Conservation (phyloP, 352 stramenopile genomes). For the Pythium rishiriense region DNA sequence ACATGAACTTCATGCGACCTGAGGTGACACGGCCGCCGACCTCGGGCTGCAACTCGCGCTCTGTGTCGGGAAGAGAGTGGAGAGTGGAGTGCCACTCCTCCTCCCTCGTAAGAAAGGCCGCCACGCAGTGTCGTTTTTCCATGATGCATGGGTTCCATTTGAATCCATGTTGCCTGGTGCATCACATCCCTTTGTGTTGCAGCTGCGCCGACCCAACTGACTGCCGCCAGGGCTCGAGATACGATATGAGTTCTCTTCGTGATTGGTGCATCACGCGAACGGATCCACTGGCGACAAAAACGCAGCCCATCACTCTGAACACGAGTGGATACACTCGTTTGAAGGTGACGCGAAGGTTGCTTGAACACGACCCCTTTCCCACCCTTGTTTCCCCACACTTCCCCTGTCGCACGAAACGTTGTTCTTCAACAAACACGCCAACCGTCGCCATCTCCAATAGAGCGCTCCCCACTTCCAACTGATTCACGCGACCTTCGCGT, state of each 20-base stretch:
- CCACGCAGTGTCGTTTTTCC: too few species aligned
- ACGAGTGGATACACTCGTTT: not conserved
- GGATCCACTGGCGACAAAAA: slow-evolving; percentile 3
- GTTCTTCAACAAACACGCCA: slow-evolving; percentile 1
- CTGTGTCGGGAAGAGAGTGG: too few species aligned
- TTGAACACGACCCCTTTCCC: not conserved
- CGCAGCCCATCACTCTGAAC: slow-evolving; percentile 10
- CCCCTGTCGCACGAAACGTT: not conserved
- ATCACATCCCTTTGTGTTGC: not conserved
- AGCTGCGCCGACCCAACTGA: slow-evolving; percentile 9
- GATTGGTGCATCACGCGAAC: slow-evolving; percentile 4
- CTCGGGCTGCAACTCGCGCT: too few species aligned
- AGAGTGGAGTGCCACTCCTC: too few species aligned
- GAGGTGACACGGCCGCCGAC: too few species aligned
- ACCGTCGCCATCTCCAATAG: not conserved
- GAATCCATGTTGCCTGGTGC: too few species aligned
- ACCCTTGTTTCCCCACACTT: not conserved
- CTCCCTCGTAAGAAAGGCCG: too few species aligned
- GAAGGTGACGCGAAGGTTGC: slow-evolving; percentile 6
- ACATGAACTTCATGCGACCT: too few species aligned
- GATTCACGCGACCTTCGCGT: slow-evolving; percentile 26
- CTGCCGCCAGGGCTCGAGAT: not conserved
- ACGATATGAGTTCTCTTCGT: slow-evolving; percentile 3
- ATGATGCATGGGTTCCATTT: too few species aligned
- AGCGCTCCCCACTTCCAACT: slow-evolving; percentile 8